Conservation (phyloP, 805 yeast species). For the Cephaloascus fragrans region DNA sequence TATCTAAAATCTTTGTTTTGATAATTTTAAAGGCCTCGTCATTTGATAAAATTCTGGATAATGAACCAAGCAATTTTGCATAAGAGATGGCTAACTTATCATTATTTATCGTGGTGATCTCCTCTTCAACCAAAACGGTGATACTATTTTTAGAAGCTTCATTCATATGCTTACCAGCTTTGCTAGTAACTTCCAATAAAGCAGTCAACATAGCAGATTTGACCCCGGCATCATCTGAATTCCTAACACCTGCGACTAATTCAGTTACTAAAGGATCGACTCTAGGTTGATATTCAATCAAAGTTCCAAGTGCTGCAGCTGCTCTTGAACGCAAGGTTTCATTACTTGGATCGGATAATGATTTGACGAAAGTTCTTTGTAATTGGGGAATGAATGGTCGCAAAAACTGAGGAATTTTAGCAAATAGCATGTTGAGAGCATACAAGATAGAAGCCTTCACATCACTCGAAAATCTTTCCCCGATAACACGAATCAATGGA, state of each 20-base stretch:
- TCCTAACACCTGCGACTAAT: constrained; percentile 64
- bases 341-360: constrained; percentile 68
- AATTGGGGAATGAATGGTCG: constrained; percentile 96
- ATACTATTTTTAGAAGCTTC: constrained; percentile 63
- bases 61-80: constrained; percentile 70
- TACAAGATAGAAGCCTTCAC: constrained; percentile 89
- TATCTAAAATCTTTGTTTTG: constrained; percentile 45
- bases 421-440: constrained; percentile 71
- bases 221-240: constrained; percentile 57
- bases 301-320: constrained; percentile 79
- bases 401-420: constrained; percentile 80
- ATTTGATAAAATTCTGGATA: constrained; percentile 53
- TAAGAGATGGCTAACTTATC: constrained; percentile 65
- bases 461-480: constrained; percentile 87
- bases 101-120: constrained; percentile 35
- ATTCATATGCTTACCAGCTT: constrained; percentile 71
- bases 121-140: constrained; percentile 65
- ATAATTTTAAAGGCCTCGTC: constrained; percentile 59
- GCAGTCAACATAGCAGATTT: constrained; percentile 83
- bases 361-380: constrained; percentile 92
- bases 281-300: constrained; percentile 84
- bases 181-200: constrained; percentile 67
- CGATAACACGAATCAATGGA: constrained; percentile 94
- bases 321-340: constrained; percentile 74
- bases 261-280: constrained; percentile 89